Base-by-base conservation (phyloP, 164 flowering plant genomes). In the Liriodendron chinense region DNA sequence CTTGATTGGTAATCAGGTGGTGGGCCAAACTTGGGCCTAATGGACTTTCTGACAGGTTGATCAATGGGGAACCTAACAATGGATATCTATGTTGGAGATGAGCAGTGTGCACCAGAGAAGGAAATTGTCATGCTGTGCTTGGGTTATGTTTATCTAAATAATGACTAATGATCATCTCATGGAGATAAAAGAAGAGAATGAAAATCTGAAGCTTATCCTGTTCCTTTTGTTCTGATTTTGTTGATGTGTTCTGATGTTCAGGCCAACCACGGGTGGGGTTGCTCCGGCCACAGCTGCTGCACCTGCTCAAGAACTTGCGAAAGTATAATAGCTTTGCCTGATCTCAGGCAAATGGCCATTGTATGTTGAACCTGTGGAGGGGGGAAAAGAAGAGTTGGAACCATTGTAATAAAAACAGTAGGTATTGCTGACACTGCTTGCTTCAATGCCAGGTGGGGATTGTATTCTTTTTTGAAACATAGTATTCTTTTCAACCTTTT, bases 241-340 rank as follows among this genome's bases (percentile, higher is more conserved):
- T 9, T n/a, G 0, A 47, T 28, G 1, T 4, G n/a, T n/a, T n/a
- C 48, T 28, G 1, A 25, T 65, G 67, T 72, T 22, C 77, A 91
- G 96, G 85, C 96, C 94, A 66, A 91, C 96, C 43, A 90, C 96
- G 20, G 96, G 96, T 67, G 92, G 96, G 68, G 87, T 74, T 76
- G 59, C 85, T 72, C 87, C 90, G 25, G 81, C 85, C 75, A 59
- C 80, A 69, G 59, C 74, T 18, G 22, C 89, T 26, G 72, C 83
- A 70, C 69, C 79, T 7, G 83, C 69, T 28, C 34, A 63, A 25
- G 69, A 77, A 71, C 77, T 70, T 12, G 81, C 83, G 0, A 78
- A 78, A 79, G n/a, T 47, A 56, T 43, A n/a, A 66, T 9, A 67
- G 20, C 18, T 43, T 26, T 18, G 64, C 64, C 64, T 1, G 18